Evolutionary conservation across 768 basidiomycete genomes (phyloP), one percentile per base, ranked within the genome.

Genomic region (Mycena rebaudengoi): DNA sequence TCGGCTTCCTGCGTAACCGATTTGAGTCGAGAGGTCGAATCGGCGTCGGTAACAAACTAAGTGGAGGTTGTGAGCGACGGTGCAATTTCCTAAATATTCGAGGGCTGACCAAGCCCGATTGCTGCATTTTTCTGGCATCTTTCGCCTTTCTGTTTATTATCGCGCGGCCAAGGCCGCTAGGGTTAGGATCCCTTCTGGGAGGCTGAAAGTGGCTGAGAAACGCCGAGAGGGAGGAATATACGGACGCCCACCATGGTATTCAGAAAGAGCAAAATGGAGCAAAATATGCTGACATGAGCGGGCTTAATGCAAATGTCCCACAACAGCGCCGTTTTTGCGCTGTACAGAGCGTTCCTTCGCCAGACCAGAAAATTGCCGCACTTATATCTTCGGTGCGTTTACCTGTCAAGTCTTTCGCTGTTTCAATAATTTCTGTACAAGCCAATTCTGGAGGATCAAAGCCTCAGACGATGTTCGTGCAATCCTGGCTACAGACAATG

Each of bases 1-100:
- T 98, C 96, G 57, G 88, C 82, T 79, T 99, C 97, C 78, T 99
- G 96, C 0, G 98, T 99, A 21, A 99, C 89, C 0, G 97, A 98
- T 73, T 90, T 88, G 35, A 99, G 84, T 32, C 89, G 88, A 54
- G 82, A 83, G 7, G 88, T 83, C 12, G 84, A 75, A 58, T 92
- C 90, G 20, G 88, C 51, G 70, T 97, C 95, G 2, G 92, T 89
- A 5, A 87, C 85, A 75, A 91, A 95, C 94, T 94, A 69, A 32
- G 30, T n/a, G n/a, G n/a, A n/a, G n/a, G n/a, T n/a, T n/a, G n/a
- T n/a, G n/a, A n/a, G n/a, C n/a, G n/a, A n/a, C n/a, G n/a, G n/a
- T n/a, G n/a, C n/a, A n/a, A n/a, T n/a, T n/a, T n/a, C n/a, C n/a
- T n/a, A n/a, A n/a, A n/a, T n/a, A n/a, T n/a, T n/a, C n/a, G n/a